These are phyloP conservation scores for Pleurotus sapidus DNA, from an alignment of 768 basidiomycete genomes.

Conservation along the genomic window DNA sequence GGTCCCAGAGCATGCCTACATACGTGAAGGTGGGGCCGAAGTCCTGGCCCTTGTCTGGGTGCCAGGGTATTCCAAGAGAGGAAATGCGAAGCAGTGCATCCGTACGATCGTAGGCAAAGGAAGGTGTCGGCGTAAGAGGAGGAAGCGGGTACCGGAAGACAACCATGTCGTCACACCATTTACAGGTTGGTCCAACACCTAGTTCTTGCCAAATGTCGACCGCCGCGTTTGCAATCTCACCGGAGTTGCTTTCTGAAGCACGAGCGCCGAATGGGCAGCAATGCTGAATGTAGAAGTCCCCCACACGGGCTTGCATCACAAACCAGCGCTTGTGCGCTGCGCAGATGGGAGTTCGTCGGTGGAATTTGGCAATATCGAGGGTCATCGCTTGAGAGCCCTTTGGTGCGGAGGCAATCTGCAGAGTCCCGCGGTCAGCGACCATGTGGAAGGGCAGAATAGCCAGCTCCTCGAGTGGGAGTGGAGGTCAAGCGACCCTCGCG, in stretches of 20 bases:
- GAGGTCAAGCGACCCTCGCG: too few species aligned
- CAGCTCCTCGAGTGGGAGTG: too few species aligned
- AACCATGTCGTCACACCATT: constrained; percentile 28
- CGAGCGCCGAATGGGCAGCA: constrained; percentile 20
- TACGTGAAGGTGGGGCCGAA: constrained; percentile 18
- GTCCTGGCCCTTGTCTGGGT: constrained; percentile 10
- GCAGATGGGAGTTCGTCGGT: constrained; percentile 21
- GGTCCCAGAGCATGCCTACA: constrained; percentile 28
- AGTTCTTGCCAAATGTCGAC: constrained; percentile 18
- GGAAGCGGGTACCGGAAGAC: constrained; percentile 19
- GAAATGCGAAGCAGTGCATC: constrained; percentile 9
- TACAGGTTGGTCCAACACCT: constrained; percentile 13
- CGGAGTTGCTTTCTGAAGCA: constrained; percentile 18
- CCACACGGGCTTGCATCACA: constrained; percentile 13
- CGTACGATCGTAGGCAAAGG: constrained; percentile 15
- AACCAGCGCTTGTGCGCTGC: constrained; percentile 22
- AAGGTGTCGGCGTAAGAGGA: not conserved
- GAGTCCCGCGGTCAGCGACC: not conserved
- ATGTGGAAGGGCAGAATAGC: not conserved
- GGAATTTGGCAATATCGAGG: constrained; percentile 26
- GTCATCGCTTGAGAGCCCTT: constrained; percentile 23
- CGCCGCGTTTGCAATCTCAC: constrained; percentile 21
- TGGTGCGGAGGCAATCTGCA: constrained; percentile 22
- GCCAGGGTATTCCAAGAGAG: constrained; percentile 21
- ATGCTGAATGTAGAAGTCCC: constrained; percentile 18